phyloP scores from a whole-genome alignment of 2,329 filamentous ascomycete genomes.

The Verticillium isaacii region DNA sequence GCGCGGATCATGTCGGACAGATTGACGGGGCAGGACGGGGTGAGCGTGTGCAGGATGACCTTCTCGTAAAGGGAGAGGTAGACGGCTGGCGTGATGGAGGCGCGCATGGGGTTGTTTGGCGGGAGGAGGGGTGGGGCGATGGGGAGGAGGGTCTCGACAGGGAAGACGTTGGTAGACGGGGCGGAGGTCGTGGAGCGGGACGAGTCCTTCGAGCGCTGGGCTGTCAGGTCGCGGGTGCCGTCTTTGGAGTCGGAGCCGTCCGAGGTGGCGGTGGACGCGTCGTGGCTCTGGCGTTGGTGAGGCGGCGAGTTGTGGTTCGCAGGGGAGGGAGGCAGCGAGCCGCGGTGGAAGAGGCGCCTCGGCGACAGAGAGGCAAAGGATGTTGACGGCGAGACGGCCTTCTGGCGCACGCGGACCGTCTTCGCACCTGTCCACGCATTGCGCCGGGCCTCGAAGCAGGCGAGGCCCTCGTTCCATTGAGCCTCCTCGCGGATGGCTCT shows the following conservation, averaged over 20 bases:
- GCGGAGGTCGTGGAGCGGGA: slow-evolving; percentile 19
- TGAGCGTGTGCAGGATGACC: slow-evolving; percentile 73
- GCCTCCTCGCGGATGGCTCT: slow-evolving; percentile 59
- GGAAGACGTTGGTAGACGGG: slow-evolving; percentile 1
- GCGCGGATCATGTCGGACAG: slow-evolving; percentile 73
- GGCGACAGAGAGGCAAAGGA: slow-evolving; percentile 39
- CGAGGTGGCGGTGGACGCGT: slow-evolving; percentile 31
- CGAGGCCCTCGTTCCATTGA: slow-evolving; percentile 75
- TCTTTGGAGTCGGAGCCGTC: slow-evolving; percentile 39
- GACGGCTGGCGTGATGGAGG: slow-evolving; percentile 66
- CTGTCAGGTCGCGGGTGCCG: slow-evolving; percentile 23
- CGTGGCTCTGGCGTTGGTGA: slow-evolving; percentile 18
- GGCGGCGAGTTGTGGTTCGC: slow-evolving; percentile 12
- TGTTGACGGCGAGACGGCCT: slow-evolving; percentile 32
- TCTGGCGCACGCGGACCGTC: slow-evolving; percentile 48
- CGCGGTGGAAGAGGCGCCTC: slow-evolving; percentile 46
- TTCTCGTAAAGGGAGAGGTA: slow-evolving; percentile 88
- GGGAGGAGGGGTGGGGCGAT: slow-evolving; percentile 70
- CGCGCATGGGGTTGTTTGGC: slow-evolving; percentile 68
- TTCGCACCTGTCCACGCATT: slow-evolving; percentile 83
- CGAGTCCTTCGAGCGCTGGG: slow-evolving; percentile 26
- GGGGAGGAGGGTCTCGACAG: slow-evolving; percentile 61
- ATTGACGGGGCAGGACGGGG: slow-evolving; percentile 85
- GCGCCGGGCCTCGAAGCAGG: slow-evolving; percentile 71
- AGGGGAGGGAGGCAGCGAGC: slow-evolving; percentile 32